Conservation (phyloP, 148 eudicot genomes). For the Talinum fruticosum region DNA sequence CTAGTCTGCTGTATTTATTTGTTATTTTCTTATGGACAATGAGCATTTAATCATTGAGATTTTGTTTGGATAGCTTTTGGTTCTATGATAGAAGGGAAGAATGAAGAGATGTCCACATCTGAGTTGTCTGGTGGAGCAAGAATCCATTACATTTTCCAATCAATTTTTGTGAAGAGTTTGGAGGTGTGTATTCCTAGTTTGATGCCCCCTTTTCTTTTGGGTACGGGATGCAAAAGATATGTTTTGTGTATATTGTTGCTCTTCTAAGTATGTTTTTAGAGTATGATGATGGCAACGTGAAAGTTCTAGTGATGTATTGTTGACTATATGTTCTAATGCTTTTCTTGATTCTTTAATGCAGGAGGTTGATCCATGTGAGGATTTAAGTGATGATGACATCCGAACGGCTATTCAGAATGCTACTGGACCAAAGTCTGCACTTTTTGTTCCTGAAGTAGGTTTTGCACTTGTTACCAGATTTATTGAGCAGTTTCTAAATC, state of each 20-base stretch:
- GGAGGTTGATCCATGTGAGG: conserved; percentile 99
- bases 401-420: conserved; percentile 97
- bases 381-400: conserved; percentile 90
- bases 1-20: not conserved
- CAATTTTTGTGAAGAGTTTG: conserved; percentile 84
- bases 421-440: conserved; percentile 89
- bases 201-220: not conserved
- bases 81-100: conserved; percentile 92
- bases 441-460: conserved; percentile 97
- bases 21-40: not conserved
- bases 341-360: conserved; percentile 25
- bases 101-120: conserved; percentile 91
- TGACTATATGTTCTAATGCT: not conserved
- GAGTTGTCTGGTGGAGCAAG: conserved; percentile 98
- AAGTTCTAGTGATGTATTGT: not conserved
- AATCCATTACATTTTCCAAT: conserved; percentile 90
- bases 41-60: not conserved
- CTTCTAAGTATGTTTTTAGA: not conserved
- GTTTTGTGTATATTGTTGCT: not conserved
- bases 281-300: not conserved
- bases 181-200: conserved; percentile 53
- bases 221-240: not conserved
- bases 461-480: conserved; percentile 12
- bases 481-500: not conserved
- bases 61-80: conserved; percentile 67